Base-by-base conservation (phyloP, 192 early-diverging fungal genomes). In the Coemansia sp. region DNA sequence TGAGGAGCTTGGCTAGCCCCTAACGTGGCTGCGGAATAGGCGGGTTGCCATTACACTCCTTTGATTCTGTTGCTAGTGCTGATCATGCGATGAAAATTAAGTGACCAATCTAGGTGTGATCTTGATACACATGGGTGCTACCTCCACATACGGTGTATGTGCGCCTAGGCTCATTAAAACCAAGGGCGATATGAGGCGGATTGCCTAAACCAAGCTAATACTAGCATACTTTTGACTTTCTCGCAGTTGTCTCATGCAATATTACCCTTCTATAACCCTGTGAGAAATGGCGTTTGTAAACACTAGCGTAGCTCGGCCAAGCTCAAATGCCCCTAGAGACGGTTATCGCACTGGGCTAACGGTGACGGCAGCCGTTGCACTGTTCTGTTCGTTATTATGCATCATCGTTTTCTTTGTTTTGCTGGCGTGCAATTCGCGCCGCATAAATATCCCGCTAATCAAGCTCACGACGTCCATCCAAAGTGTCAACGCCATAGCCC, bases 401-500 rank as follows among this genome's bases (percentile, higher is more conserved):
- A 71, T 76, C 3, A 59, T 73, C 11, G 53, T 65, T 2, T 76
- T 76, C 28, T 66, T 82, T 18, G 48, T 65, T 10, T 65, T 82
- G 16, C 65, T 82, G 14, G 67, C 71, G 7, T 73, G 55, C 34
- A 76, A 68, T 20, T 45, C 79, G 16, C 70, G 65, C 36, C 38
- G 79, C 11, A 59, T 82, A 21, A 73, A 76, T 20, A 73, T 82
- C 1, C 79, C 79, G 2, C 68, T 82, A 0, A 62, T 82, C n/a
- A 82, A 70, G 39, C 65, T 82, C 37, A 82, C 79, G 13, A 59
- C 73, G 53, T 66, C 63, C 0, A 76, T 82, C 1, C 79, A 82
- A 48, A 76, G 70, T 21, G 71, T 77, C 38, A 73, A 82, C 14
- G 38, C 67, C 11, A 23, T 82, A 23, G 79, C 71, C 24, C 67